Evolutionary conservation across 2,329 filamentous ascomycete species (phyloP).

Genomic region (Parastagonospora avenae): DNA sequence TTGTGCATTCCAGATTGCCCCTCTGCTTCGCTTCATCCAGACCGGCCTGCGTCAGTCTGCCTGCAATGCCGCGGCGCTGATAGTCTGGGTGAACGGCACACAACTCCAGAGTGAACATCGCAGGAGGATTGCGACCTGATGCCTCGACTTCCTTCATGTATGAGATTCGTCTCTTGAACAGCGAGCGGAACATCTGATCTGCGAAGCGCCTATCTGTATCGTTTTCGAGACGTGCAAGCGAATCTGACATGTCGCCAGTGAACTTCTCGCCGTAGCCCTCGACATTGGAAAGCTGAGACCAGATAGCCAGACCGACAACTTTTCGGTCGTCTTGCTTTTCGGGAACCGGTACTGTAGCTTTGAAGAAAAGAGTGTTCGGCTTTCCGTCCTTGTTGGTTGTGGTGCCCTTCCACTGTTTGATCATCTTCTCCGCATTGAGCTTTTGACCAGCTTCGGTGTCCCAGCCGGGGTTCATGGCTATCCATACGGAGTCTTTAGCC

Average conservation of each 20-base stretch:
- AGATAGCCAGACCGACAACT: constrained; percentile 62
- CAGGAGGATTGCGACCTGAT: constrained; percentile 44
- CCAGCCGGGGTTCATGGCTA: constrained; percentile 60
- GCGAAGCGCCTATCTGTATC: constrained; percentile 55
- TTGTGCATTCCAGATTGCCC: constrained; percentile 43
- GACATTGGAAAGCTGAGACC: constrained; percentile 59
- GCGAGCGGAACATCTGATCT: constrained; percentile 51
- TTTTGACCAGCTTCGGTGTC: constrained; percentile 55
- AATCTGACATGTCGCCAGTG: constrained; percentile 17
- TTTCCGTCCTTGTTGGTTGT: constrained; percentile 52
- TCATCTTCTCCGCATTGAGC: constrained; percentile 46
- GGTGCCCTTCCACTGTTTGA: constrained; percentile 50
- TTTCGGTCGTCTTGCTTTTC: constrained; percentile 21
- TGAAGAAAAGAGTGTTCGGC: constrained; percentile 59
- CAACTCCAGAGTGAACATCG: constrained; percentile 54
- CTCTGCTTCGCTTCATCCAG: constrained; percentile 42
- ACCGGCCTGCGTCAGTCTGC: constrained; percentile 40
- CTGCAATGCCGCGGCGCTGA: constrained; percentile 52
- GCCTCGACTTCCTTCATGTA: constrained; percentile 33
- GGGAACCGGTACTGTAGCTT: constrained; percentile 55
- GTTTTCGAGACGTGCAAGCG: constrained; percentile 44
- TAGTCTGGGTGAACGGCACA: constrained; percentile 58
- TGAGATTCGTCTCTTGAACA: constrained; percentile 51
- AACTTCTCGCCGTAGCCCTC: constrained; percentile 54
- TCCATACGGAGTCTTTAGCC: constrained; percentile 58